These are phyloP conservation scores for Musa balbisiana DNA, from an alignment of 202 grass and related monocot species.

Conservation along the genomic window DNA sequence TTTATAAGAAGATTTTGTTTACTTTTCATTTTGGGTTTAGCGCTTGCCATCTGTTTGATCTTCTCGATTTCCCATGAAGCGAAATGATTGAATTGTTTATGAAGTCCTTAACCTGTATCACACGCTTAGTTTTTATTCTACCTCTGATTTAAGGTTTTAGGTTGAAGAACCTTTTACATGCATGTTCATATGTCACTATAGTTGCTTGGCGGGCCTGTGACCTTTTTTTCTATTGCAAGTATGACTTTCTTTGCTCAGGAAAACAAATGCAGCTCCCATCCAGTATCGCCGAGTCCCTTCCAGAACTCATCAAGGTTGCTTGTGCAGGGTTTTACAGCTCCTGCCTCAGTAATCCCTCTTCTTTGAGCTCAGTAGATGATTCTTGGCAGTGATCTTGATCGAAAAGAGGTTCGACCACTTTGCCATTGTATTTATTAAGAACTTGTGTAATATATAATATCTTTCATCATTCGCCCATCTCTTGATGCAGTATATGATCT, in stretches of 20 bases:
- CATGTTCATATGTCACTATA: too few species aligned
- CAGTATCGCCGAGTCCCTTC: conserved; percentile 47
- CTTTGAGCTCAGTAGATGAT: conserved; percentile 62
- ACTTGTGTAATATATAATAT: not conserved
- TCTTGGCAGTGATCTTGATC: conserved; percentile 24
- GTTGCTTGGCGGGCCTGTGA: too few species aligned
- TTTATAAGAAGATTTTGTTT: too few species aligned
- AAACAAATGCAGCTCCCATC: conserved; percentile 35
- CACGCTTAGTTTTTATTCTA: too few species aligned
- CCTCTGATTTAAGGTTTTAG: too few species aligned
- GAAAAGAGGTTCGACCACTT: conserved; percentile 5
- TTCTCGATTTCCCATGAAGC: too few species aligned
- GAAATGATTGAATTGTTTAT: too few species aligned
- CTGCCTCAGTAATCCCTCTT: conserved; percentile 38
- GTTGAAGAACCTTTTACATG: too few species aligned
- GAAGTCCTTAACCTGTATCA: too few species aligned
- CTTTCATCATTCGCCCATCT: not conserved
- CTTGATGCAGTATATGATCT: not conserved
- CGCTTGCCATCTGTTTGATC: too few species aligned
- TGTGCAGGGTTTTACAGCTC: conserved; percentile 49
- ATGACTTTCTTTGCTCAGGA: conserved; percentile 65
- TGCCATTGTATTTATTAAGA: not conserved
- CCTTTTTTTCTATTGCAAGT: not conserved
- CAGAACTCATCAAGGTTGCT: conserved; percentile 44
- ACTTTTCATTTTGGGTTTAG: too few species aligned